Conservation (phyloP, 1,139 yeast genomes). For the Arxiozyma bovina region DNA sequence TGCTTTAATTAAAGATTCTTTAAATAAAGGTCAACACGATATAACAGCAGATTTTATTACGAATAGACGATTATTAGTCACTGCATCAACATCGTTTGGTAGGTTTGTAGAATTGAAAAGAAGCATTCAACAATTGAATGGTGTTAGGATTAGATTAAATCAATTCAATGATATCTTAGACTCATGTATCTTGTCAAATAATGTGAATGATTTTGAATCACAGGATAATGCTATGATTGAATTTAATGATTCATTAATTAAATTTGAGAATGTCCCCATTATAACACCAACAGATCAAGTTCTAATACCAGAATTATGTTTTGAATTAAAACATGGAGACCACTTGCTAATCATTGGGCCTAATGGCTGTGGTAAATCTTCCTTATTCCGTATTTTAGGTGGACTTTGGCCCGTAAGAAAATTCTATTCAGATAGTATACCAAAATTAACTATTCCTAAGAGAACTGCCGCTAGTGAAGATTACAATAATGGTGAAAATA, state of each 20-base stretch:
- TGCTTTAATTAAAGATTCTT: conserved; percentile 38
- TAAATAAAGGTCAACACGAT: conserved; percentile 39
- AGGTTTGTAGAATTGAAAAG: conserved; percentile 78
- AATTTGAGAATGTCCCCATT: conserved; percentile 65
- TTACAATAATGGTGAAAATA: conserved; percentile 5
- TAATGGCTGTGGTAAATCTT: conserved; percentile 91
- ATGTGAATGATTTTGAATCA: conserved; percentile 2
- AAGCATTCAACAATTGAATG: conserved; percentile 74
- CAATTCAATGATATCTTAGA: conserved; percentile 60
- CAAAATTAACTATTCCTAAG: conserved; percentile 28
- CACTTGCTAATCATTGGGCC: conserved; percentile 90
- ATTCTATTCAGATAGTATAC: conserved; percentile 53
- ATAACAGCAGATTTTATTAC: conserved; percentile 76
- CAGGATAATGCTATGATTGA: conserved; percentile 27
- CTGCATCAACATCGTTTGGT: conserved; percentile 86
- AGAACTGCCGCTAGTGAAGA: conserved; percentile 8
- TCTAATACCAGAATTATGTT: conserved; percentile 56
- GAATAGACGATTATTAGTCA: conserved; percentile 74
- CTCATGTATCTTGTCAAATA: conserved; percentile 6
- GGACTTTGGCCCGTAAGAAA: conserved; percentile 83
- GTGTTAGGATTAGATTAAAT: conserved; percentile 71
- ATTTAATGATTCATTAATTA: conserved; percentile 53
- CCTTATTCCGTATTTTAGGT: conserved; percentile 80
- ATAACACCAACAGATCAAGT: conserved; percentile 80
- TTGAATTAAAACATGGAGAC: conserved; percentile 70